A percentile compares a stretch with the other conserved stretches of the same genome.
Conservation (phyloP, 352 stramenopile species). For the Phytophthora multivora region DNA sequence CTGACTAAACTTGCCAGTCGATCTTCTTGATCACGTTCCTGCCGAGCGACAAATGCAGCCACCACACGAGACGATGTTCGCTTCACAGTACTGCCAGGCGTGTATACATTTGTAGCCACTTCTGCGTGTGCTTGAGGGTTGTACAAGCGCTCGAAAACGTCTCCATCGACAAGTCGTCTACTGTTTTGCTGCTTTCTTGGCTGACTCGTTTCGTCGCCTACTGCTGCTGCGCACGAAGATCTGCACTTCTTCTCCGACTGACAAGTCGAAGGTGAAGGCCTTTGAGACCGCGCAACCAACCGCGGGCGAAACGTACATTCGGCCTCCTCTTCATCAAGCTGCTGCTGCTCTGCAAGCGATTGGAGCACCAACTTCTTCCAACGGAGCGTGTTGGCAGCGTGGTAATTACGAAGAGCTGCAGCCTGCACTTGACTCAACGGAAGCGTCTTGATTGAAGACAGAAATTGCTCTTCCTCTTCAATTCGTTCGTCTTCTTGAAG, state of each 20-base stretch:
- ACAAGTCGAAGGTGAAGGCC: background rate
- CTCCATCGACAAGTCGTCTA: background rate
- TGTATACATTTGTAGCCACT: background rate
- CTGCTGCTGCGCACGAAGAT: conserved; percentile 3
- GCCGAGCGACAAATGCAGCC: conserved; percentile 32
- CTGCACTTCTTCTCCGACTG: background rate
- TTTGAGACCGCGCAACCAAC: conserved; percentile 19
- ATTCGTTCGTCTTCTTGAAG: conserved; percentile 21
- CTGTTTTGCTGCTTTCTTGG: background rate
- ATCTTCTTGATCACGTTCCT: conserved; percentile 22
- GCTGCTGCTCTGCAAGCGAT: conserved; percentile 30
- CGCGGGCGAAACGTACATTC: conserved; percentile 48
- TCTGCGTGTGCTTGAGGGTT: background rate
- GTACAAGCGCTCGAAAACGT: conserved; percentile 39
- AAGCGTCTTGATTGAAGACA: conserved; percentile 25
- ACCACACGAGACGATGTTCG: conserved; percentile 11
- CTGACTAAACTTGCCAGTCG: conserved; percentile 12
- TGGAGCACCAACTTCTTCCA: conserved; percentile 44
- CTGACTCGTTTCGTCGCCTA: background rate
- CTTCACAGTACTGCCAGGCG: background rate
- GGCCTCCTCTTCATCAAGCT: conserved; percentile 17
- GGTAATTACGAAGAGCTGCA: conserved; percentile 47
- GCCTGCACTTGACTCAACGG: conserved; percentile 21
- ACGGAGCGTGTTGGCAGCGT: conserved; percentile 29
- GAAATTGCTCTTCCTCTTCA: conserved; percentile 33